Evolutionary conservation across 2,329 filamentous ascomycete genomes (phyloP).

Genomic region (Allantophomopsis lycopodina): DNA sequence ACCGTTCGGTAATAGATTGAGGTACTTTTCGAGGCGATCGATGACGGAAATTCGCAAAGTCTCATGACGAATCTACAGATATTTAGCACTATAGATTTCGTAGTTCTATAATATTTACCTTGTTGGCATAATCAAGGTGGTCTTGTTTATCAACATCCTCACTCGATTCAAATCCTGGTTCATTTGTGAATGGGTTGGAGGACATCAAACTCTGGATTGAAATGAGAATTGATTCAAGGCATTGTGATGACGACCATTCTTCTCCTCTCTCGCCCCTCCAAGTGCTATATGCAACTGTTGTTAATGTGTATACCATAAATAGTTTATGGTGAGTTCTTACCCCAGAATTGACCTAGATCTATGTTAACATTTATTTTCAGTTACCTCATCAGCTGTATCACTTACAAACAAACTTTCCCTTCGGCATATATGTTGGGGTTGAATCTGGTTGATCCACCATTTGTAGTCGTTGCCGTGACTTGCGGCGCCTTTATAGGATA

Average conservation of each 20-base stretch:
- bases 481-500: slow-evolving; percentile 60
- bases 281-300: slow-evolving; percentile 43
- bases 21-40: slow-evolving; percentile 66
- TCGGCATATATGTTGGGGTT: slow-evolving; percentile 92
- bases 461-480: slow-evolving; percentile 67
- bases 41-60: slow-evolving; percentile 77
- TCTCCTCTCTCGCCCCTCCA: slow-evolving; percentile 86
- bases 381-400: slow-evolving; percentile 8
- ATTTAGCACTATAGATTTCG: neutral
- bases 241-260: slow-evolving; percentile 93
- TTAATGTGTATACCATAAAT: slow-evolving; percentile 2
- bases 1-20: slow-evolving; percentile 23
- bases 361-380: neutral
- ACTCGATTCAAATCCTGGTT: slow-evolving; percentile 79
- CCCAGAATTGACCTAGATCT: slow-evolving; percentile 66
- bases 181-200: slow-evolving; percentile 85
- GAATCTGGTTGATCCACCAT: slow-evolving; percentile 77
- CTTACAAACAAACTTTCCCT: slow-evolving; percentile 86
- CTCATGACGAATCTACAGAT: slow-evolving; percentile 71
- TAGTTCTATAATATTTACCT: slow-evolving; percentile 33
- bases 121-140: slow-evolving; percentile 64
- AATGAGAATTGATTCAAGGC: slow-evolving; percentile 82
- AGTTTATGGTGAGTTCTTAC: slow-evolving; percentile 29
- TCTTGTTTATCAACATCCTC: slow-evolving; percentile 59
- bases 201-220: slow-evolving; percentile 97